These are phyloP conservation scores for Chalciporus pseudorubinellus DNA, from an alignment of 768 basidiomycete genomes.

Conservation along the genomic window DNA sequence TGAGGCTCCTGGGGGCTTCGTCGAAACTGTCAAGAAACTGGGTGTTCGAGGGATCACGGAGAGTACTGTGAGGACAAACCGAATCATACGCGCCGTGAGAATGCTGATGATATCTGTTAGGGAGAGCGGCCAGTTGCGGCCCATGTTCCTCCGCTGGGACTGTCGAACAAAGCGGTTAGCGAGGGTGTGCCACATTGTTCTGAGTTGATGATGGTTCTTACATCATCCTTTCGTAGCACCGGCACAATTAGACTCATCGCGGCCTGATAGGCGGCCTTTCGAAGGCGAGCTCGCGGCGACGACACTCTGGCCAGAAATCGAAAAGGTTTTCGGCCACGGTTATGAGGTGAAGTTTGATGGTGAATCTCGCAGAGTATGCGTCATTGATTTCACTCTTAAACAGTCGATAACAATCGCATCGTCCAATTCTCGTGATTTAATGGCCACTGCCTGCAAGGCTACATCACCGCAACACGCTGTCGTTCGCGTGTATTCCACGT, in stretches of 20 bases:
- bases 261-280: constrained; percentile 54
- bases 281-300: constrained; percentile 86
- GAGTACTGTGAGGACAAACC: constrained; percentile 43
- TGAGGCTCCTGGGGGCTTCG: constrained; percentile 82
- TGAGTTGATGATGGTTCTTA: neutral
- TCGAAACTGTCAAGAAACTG: constrained; percentile 56
- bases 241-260: constrained; percentile 14
- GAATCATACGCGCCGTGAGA: neutral
- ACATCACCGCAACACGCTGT: constrained; percentile 87
- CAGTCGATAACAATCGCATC: constrained; percentile 80
- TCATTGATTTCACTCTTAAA: neutral
- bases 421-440: constrained; percentile 62
- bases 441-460: constrained; percentile 91
- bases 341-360: constrained; percentile 85
- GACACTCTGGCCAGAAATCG: constrained; percentile 95
- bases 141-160: constrained; percentile 86
- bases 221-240: constrained; percentile 10
- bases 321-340: constrained; percentile 97
- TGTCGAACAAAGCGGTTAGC: constrained; percentile 90
- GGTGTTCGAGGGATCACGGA: constrained; percentile 46
- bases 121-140: constrained; percentile 70
- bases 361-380: neutral
- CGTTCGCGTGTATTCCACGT: constrained; percentile 76
- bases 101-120: constrained; percentile 34
- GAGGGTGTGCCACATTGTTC: constrained; percentile 45